A percentile compares a stretch with the other conserved stretches of the same genome.
phyloP scores from a whole-genome alignment of 352 stramenopile species.

The Globisporangium radiosum region DNA sequence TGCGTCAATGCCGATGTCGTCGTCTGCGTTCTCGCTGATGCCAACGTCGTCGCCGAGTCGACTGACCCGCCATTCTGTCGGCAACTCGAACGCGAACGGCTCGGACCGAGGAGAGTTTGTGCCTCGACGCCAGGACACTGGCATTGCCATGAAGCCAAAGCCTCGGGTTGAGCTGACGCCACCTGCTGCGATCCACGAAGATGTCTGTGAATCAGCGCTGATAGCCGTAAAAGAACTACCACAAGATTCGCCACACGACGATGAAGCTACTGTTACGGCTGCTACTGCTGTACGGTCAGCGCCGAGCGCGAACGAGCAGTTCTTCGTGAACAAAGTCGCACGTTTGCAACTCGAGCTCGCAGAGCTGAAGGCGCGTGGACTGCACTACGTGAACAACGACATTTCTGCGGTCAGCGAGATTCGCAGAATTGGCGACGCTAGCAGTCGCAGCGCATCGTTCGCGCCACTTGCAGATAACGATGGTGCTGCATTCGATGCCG shows the following conservation, averaged over 20 bases:
- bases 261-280: too few species aligned
- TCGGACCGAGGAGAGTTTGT: neutral
- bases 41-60: slow-evolving; percentile 3
- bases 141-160: neutral
- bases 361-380: neutral
- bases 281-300: neutral
- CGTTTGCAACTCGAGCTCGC: slow-evolving; percentile 25
- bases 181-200: slow-evolving; percentile 3
- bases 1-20: neutral
- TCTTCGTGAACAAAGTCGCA: slow-evolving; percentile 23
- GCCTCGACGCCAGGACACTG: slow-evolving; percentile 5
- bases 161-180: neutral
- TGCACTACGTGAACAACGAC: neutral
- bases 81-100: neutral
- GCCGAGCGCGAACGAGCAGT: slow-evolving; percentile 22
- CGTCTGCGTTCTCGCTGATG: slow-evolving; percentile 11
- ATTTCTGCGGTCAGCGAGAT: neutral
- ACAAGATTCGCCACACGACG: too few species aligned
- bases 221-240: too few species aligned
- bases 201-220: neutral
- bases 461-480: neutral
- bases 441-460: too few species aligned
- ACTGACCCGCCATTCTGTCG: slow-evolving; percentile 1
- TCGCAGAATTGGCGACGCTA: neutral
- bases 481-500: neutral